phyloP scores from a whole-genome alignment of 2,329 filamentous ascomycete genomes.

The Bertia moriformis region DNA sequence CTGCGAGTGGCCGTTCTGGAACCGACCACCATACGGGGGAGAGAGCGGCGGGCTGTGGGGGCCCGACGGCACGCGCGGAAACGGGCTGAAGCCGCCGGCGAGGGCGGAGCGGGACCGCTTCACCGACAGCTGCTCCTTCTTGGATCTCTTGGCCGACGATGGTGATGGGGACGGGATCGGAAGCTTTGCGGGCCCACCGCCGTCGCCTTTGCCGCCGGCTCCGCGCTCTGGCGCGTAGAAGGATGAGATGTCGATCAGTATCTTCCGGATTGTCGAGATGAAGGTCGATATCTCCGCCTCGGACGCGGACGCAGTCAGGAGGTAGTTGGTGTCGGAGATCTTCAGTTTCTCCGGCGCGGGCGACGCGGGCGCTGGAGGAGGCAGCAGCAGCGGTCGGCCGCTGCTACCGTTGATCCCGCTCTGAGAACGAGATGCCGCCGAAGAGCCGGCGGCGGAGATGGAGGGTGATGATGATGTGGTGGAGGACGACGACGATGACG shows the following conservation, averaged over 20 bases:
- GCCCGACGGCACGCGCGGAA: background rate
- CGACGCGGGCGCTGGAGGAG: conserved; percentile 4
- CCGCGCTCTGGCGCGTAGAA: conserved; percentile 32
- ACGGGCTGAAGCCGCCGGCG: background rate
- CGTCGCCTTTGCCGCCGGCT: conserved; percentile 3
- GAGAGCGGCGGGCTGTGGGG: background rate
- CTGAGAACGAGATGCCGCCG: conserved; percentile 7
- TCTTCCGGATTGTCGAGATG: conserved; percentile 33
- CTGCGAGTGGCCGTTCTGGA: background rate
- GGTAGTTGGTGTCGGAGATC: conserved; percentile 37
- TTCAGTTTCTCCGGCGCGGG: conserved; percentile 9
- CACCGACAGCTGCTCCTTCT: conserved; percentile 12
- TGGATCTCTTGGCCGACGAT: conserved; percentile 11
- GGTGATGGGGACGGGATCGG: conserved; percentile 19
- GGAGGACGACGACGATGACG: conserved; percentile 6
- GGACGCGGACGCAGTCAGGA: conserved; percentile 38
- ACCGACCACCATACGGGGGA: background rate
- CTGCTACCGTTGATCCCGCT: conserved; percentile 5
- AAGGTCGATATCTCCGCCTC: conserved; percentile 37
- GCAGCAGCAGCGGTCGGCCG: conserved; percentile 3
- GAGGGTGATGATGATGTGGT: too few species aligned
- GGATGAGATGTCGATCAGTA: conserved; percentile 25
- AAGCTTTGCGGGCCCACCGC: background rate
- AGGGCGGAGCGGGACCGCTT: background rate
- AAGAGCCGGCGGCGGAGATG: conserved; percentile 11